Base-by-base conservation (phyloP, 1,284 basidiomycete genomes). In the Trichosporon asahii region DNA sequence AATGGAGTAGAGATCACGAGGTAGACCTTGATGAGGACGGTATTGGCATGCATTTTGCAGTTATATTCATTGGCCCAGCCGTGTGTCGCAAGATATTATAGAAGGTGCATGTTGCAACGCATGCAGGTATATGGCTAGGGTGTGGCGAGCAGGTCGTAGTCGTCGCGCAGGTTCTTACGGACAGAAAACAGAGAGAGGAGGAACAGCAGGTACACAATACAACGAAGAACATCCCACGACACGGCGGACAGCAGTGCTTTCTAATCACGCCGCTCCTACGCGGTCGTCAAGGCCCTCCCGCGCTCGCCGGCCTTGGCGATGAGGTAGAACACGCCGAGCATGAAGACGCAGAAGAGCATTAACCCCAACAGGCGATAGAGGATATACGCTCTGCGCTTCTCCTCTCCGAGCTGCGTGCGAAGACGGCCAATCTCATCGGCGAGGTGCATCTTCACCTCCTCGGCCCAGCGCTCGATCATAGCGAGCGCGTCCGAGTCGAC, bases 401-500 rank as follows among this genome's bases (percentile, higher is more conserved):
- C 66, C 15, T 70, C 61, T 15, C 40, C 46, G 12, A 73, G 65
- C 65, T 72, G 72, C 12, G 65, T 55, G 44, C 71, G 70, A 35
- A 77, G 71, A 2, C 73, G 44, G 5, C 70, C 70, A 14, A 78
- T 76, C 64, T 78, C 75, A 29, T 73, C 67, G 12, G 67, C 67
- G n/a, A 78, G 72, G 40, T 75, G 66, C 69, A 72, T 72, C 29
- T 75, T 74, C 55, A 78, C 72, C 65, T 80, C 79, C 46, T 79
- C 76, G 0, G 78, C 76, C 78, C 77, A 80, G 35, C 75, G 66
- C 68, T 81, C 78, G 4, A 82, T 70, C 69, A 73, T 74, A 3
- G 65, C 72, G 46, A 80, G 66, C 1, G 72, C 76, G 64, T 76
- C 76, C 9, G 40, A 40, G 40, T 73, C 68, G 23, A 64, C 53